Evolutionary conservation across 2,329 filamentous ascomycete genomes (phyloP).

Genomic region (Beauveria brongniartii): DNA sequence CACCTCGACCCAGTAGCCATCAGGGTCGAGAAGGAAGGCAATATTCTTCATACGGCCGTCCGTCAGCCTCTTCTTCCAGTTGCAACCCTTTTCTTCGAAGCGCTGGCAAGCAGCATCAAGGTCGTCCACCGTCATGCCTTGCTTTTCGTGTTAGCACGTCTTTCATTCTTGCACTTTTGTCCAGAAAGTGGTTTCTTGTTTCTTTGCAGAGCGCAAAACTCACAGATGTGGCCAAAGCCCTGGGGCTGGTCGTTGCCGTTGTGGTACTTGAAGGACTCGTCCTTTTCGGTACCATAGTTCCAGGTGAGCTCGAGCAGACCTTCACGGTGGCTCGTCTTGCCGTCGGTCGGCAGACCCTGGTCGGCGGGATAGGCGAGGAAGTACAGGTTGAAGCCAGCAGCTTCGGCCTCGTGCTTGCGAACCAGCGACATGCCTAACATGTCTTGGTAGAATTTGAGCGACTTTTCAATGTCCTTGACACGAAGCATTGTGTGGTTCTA

Average conservation of each 20-base stretch:
- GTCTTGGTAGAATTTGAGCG: constrained; percentile 75
- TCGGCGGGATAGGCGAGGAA: constrained; percentile 73
- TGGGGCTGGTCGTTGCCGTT: constrained; percentile 87
- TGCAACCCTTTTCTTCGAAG: constrained; percentile 72
- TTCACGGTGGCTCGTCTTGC: constrained; percentile 59
- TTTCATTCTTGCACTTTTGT: background rate
- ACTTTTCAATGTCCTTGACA: constrained; percentile 72
- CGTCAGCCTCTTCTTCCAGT: constrained; percentile 92
- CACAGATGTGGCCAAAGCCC: constrained; percentile 90
- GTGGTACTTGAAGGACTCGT: constrained; percentile 78
- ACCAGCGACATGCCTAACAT: constrained; percentile 81
- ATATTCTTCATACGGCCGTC: constrained; percentile 92
- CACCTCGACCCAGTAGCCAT: constrained; percentile 75
- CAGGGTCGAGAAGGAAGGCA: constrained; percentile 83
- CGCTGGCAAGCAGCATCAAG: constrained; percentile 79
- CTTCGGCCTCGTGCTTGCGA: constrained; percentile 61
- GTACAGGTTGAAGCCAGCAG: constrained; percentile 78
- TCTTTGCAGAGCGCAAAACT: constrained; percentile 23
- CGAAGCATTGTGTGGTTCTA: constrained; percentile 92
- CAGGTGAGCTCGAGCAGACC: constrained; percentile 87
- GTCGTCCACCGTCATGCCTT: constrained; percentile 75
- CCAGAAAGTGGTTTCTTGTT: background rate
- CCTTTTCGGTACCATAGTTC: constrained; percentile 78
- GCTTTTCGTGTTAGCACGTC: background rate
- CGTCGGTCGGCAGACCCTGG: constrained; percentile 43